Evolutionary conservation across 176 grass and related monocot species (phyloP).

Genomic region (Aegilops longissima): DNA sequence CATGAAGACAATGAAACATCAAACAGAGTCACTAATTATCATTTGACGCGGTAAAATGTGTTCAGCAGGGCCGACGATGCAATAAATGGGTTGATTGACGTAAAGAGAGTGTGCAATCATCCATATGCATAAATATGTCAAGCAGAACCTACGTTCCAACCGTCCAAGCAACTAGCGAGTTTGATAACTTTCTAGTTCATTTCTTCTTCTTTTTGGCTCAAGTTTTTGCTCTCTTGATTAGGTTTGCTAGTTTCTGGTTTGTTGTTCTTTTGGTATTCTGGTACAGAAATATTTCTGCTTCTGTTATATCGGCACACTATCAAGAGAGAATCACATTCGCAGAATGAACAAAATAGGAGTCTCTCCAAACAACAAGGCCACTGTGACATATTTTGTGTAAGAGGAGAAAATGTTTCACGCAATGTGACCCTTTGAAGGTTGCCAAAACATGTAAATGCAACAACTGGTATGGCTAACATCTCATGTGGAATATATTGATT

Average conservation of each 20-base stretch:
- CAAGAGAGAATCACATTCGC: background rate
- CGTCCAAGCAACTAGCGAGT: background rate
- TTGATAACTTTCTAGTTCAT: background rate
- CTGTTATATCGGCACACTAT: background rate
- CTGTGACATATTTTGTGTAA: background rate
- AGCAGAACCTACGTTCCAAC: background rate
- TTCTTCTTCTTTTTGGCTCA: background rate
- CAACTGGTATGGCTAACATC: background rate
- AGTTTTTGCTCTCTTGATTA: background rate
- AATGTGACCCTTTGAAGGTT: background rate
- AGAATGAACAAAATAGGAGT: background rate
- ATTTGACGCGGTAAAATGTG: background rate
- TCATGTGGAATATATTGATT: background rate
- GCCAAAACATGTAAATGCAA: background rate
- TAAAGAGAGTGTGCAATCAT: background rate
- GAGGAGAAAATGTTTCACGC: background rate
- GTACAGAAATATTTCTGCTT: background rate
- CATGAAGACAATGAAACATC: slow-evolving; percentile 10
- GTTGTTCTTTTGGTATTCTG: background rate
- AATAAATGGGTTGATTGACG: background rate
- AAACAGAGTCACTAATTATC: slow-evolving; percentile 4
- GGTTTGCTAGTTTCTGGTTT: background rate
- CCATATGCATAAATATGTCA: background rate
- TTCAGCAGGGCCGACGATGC: background rate
- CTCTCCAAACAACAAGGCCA: background rate